Evolutionary conservation across 202 grass and related monocot genomes (phyloP), one percentile per base, ranked within the genome.

Genomic region (Panicum hallii): DNA sequence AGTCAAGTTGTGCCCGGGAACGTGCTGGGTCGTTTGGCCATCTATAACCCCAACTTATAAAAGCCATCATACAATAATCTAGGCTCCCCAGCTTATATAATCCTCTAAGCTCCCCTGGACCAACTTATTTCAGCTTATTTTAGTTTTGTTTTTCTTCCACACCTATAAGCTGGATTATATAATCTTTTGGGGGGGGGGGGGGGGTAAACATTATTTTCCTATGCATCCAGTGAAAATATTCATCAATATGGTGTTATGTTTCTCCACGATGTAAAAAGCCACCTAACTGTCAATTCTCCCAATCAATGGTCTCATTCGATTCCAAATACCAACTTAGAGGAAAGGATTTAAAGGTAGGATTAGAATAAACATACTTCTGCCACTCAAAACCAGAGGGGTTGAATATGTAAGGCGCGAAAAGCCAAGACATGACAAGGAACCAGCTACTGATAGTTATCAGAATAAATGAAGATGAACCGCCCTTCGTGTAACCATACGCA

Each of bases 361-460:
- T 80, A 16, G 2, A 67, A 1, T 57, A 43, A 77, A 94, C 89
- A 80, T 94, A 99, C 96, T 99, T 99, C 77, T 99, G 96, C 96
- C 96, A 99, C 74, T 99, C 96, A 54, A 99, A 99, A 79, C 96
- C 96, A 86, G 96, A 99, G 76, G 96, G 96, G 58, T 99, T 99
- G 90, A 99, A 99, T 88, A 99, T 93, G 86, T 99, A 99, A 30
- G 93, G 96, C 11, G 96, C 93, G 22, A 95, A 99, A 71, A 99
- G 89, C 96, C 96, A 99, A 32, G 96, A 99, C 30, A 99, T 47
- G 53, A 99, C 96, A 66, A 99, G 79, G 73, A 99, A 36, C 96
- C 96, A 99, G 90, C 96, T 99, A 75, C 96, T 95, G 79, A 91
- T 83, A 70, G 96, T 99, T 49, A 95, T 70, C 71, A 99, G 91